Evolutionary conservation across 768 basidiomycete species (phyloP), one percentile per base, ranked within the genome.

Genomic region (Phaffia tasmanica): DNA sequence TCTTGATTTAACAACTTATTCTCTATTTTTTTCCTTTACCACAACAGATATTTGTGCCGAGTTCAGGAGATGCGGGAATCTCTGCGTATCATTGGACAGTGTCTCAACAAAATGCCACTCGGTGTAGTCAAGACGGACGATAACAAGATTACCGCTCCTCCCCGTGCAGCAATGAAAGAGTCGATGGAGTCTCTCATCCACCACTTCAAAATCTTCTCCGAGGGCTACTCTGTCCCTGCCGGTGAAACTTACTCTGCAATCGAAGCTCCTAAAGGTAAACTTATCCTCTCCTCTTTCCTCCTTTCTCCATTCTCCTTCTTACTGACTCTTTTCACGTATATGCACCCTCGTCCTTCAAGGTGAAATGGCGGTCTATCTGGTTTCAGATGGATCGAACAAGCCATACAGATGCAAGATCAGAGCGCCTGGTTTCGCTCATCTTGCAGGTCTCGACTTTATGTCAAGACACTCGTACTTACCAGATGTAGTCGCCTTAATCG

Each of bases 131-230:
- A 92, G 78, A 84, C 97, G 30, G 94, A 99, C 74, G 94, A 98
- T 79, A 88, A 95, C 79, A 99, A 99, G 79, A 84, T 98, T 67
- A 88, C 88, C 0, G 91, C 95, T 27, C 94, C 94, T 32, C 92
- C 94, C 18, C 86, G 94, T 65, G 93, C 94, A 0, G 86, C 86
- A 64, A 99, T 99, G 95, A 99, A 99, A 79, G 95, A 99, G 80
- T 89, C 86, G 78, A 97, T 97, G 92, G 93, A 97, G 67, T 84
- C 87, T 7, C 82, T 97, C 65, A 97, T 99, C 72, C 94, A 99
- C 76, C 94, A 98, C 80, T 97, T 99, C 81, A 99, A 99, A 81
- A 89, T 95, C 72, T 98, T 91, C 80, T 89, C 87, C 62, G 94
- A 98, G 77, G 94, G 94, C 16, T 98, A 89, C 79, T 88, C 89